Evolutionary conservation across 192 early-diverging fungal genomes (phyloP), one percentile per base, ranked within the genome.

Genomic region (Chytriomyces confervae): DNA sequence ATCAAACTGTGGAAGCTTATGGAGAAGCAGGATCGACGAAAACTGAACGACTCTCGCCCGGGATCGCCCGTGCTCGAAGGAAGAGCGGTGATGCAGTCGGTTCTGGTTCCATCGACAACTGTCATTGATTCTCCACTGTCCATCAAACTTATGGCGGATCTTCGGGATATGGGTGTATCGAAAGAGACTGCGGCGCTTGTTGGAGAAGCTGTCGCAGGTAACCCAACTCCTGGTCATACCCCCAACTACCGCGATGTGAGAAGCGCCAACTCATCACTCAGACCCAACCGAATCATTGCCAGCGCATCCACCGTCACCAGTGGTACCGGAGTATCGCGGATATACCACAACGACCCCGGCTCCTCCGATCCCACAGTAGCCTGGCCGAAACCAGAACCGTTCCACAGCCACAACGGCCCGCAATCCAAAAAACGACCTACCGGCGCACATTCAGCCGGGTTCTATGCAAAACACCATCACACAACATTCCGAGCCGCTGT

Each of bases 361-460:
- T 13, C 16, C 0, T 23, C 24, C n/a, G 64, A 76, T 27, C 75
- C 65, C 9, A 76, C 75, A 4, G 51, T 57, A 43, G 75, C 62
- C 13, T 67, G 64, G 75, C 75, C 75, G 18, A 49, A 61, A 76
- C 46, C 64, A 20, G 64, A 76, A 45, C 18, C 75, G 11, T 65
- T 67, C 24, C 24, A 67, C 7, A 65, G 51, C 65, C 64, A 67
- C 64, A 44, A 51, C 44, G 45, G 27, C 7, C 10, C 45, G 9
- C 75, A 67, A 10, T 72, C 69, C 46, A 44, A 60, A 50, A 50
- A 45, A n/a, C 36, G 71, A 48, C 85, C 85, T 8, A 63, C 75
- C 65, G 85, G 85, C 9, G 85, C 85, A 10, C 81, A 84, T 48
- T 81, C 79, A 23, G 61, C 77, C 45, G 85, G 85, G 9, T 85